Percentiles rank a stretch among this genome's conserved stretches.
phyloP scores from a whole-genome alignment of 2,329 filamentous ascomycete genomes.

The Colletotrichum gigasporum region DNA sequence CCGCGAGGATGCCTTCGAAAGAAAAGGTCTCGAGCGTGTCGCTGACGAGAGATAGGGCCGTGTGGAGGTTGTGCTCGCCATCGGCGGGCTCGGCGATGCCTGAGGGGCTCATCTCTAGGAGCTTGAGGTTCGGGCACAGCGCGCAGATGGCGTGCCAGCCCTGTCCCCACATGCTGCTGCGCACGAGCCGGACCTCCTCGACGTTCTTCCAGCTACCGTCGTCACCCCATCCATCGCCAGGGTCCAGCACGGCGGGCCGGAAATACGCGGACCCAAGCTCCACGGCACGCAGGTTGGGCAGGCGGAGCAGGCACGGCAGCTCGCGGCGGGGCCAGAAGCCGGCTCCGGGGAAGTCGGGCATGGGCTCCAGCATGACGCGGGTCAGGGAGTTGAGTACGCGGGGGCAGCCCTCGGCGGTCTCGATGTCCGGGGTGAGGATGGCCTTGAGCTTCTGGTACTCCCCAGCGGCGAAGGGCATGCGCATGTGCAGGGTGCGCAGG shows the following conservation, averaged over 20 bases:
- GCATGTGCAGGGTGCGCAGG: conserved; percentile 24
- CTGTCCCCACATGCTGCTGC: conserved; percentile 30
- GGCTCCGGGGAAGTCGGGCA: conserved; percentile 28
- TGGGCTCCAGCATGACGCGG: conserved; percentile 30
- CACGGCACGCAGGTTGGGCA: conserved; percentile 24
- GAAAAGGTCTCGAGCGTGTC: conserved; percentile 27
- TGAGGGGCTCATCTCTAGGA: conserved; percentile 28
- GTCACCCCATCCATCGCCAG: conserved; percentile 29
- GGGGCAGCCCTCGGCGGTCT: conserved; percentile 19
- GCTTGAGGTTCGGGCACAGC: conserved; percentile 26
- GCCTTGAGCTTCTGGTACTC: conserved; percentile 31
- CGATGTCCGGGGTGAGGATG: conserved; percentile 27
- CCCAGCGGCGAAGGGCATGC: conserved; percentile 28
- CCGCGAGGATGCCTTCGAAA: conserved; percentile 23
- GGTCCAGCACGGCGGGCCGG: conserved; percentile 19
- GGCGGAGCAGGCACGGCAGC: conserved; percentile 20
- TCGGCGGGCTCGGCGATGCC: conserved; percentile 25
- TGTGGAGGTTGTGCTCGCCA: conserved; percentile 30
- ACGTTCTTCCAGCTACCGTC: conserved; percentile 31
- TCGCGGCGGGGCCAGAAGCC: conserved; percentile 30
- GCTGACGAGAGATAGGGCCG: conserved; percentile 16
- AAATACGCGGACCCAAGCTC: conserved; percentile 26
- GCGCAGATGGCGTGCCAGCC: conserved; percentile 31
- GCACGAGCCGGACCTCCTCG: conserved; percentile 26
- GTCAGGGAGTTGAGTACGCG: conserved; percentile 27